Evolutionary conservation across 164 flowering plant genomes (phyloP).

Genomic region (Pachysandra terminalis): DNA sequence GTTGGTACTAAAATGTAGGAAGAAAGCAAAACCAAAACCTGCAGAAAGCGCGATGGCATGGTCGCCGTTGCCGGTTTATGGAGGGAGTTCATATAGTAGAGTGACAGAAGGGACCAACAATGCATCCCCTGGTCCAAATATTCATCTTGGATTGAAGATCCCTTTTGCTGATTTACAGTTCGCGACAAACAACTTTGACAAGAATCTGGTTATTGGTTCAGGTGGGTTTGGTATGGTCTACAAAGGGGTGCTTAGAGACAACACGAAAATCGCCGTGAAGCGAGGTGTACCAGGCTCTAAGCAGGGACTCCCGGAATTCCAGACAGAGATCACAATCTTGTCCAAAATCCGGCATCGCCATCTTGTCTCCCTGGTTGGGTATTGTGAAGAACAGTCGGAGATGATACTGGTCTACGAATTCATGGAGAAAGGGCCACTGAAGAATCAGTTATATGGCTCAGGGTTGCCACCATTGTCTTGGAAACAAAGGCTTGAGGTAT

Average conservation of each 20-base stretch:
- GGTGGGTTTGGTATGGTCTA: slow-evolving; percentile 90
- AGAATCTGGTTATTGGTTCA: slow-evolving; percentile 51
- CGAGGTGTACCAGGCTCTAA: slow-evolving; percentile 64
- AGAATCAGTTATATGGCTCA: slow-evolving; percentile 61
- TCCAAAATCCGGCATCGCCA: too few species aligned
- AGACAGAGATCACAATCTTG: too few species aligned
- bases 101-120: slow-evolving; percentile 42
- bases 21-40: slow-evolving; percentile 32
- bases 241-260: slow-evolving; percentile 61
- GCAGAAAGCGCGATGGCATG: slow-evolving; percentile 49
- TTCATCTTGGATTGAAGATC: slow-evolving; percentile 43
- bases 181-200: slow-evolving; percentile 68
- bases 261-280: slow-evolving; percentile 68
- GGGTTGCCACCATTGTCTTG: slow-evolving; percentile 25
- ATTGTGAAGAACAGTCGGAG: too few species aligned
- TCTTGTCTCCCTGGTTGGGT: too few species aligned
- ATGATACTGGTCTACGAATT: too few species aligned
- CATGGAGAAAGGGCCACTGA: slow-evolving; percentile 75
- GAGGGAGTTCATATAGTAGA: slow-evolving; percentile 53
- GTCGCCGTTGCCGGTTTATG: slow-evolving; percentile 48
- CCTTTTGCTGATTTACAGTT: slow-evolving; percentile 57
- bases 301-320: slow-evolving; percentile 80
- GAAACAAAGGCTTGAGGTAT: slow-evolving; percentile 29
- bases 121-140: slow-evolving; percentile 44
- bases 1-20: slow-evolving; percentile 27